Conservation (phyloP, 1,284 basidiomycete genomes). For the Cryptococcus sp. region DNA sequence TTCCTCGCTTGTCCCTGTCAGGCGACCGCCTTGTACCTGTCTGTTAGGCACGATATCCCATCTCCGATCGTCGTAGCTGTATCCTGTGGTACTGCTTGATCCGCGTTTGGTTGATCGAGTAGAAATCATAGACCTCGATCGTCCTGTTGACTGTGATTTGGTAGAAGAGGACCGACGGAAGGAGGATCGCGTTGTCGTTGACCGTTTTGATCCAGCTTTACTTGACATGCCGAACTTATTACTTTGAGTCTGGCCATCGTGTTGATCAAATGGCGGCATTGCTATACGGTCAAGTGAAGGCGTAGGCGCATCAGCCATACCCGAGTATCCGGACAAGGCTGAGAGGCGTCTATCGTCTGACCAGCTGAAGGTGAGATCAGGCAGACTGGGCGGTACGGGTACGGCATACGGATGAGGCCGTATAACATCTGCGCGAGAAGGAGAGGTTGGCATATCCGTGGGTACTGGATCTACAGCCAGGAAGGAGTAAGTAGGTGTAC, state of each 20-base stretch:
- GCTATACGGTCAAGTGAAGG: background rate
- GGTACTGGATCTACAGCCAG: conserved; percentile 13
- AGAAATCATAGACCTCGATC: conserved; percentile 15
- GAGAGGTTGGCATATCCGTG: background rate
- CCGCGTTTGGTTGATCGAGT: conserved; percentile 11
- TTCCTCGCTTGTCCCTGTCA: conserved; percentile 20
- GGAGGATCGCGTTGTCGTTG: background rate
- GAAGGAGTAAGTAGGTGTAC: conserved; percentile 20
- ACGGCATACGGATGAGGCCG: too few relatives aligned
- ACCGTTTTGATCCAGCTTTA: background rate
- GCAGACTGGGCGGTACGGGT: background rate
- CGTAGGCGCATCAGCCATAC: conserved; percentile 13
- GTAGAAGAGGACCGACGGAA: background rate
- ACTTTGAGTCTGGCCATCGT: background rate
- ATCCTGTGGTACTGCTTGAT: conserved; percentile 12
- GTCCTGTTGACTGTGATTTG: conserved; percentile 14
- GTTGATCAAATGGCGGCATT: too few relatives aligned
- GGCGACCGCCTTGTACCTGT: background rate
- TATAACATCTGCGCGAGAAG: background rate
- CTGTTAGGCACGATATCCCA: conserved; percentile 15
- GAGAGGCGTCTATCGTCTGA: background rate
- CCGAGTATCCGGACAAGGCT: conserved; percentile 6
- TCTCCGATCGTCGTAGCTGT: conserved; percentile 8
- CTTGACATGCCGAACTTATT: background rate
- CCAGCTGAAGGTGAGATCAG: background rate